Base-by-base conservation (phyloP, 257 asterid genomes). In the Solanum medicagineum region DNA sequence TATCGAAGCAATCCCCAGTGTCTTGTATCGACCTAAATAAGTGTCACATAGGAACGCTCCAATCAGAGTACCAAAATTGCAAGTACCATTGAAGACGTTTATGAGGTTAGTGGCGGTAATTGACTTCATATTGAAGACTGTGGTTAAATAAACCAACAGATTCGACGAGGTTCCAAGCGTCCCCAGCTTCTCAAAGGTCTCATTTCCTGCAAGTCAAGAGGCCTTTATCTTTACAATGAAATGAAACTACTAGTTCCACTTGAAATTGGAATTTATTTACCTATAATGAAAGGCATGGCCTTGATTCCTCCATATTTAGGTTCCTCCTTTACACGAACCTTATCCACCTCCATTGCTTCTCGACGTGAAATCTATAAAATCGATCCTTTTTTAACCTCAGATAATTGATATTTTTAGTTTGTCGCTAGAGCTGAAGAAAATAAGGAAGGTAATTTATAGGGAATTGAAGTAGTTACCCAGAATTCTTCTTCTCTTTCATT, bases 221-320 rank as follows among this genome's bases (percentile, higher is more conserved):
- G 81, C 60, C 60, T 36, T 36, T 29, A 36, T 36, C 40, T 36
- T 36, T 36, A 36, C 40, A 29, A 29, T 29, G 32, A 29, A 29
- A 29, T 29, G 32, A 29, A 29, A 29, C 3, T 29, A 29, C 32
- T 29, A 29, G 32, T 3, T 51, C 5, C n/a, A 77, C 14, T 49
- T 53, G 1, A 77, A 15, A 24, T 51, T 17, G 42, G 17, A 77
- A 77, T 15, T 3, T 12, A 75, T 47, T 75, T 84, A 86, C 89
- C 91, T 83, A 88, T 86, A 24, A 88, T 71, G 69, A 84, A 86
- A n/a, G 91, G 91, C 88, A 87, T 85, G 47, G 91, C 88, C 53
- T 66, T 89, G 29, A 87, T 63, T 86, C 89, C 91, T 69, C 82
- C 84, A 56, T 89, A 89, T 26, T 87, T 83, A 26, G 11, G 42